Base-by-base conservation (phyloP, 768 basidiomycete genomes). In the Artomyces pyxidatus region DNA sequence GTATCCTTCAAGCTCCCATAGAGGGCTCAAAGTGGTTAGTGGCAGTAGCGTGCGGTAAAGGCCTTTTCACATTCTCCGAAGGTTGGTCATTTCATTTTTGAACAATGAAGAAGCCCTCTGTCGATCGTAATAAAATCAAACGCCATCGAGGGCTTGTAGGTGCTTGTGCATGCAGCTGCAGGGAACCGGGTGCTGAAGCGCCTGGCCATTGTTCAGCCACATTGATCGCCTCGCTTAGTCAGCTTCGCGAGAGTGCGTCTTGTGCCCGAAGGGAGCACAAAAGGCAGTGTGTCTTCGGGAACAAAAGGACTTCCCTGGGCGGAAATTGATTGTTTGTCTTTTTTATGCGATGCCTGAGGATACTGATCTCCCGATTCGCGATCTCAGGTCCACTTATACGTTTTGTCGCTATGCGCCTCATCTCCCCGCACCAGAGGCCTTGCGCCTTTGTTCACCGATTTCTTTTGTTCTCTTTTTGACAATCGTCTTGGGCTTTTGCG, bases 391-490 rank as follows among this genome's bases (percentile, higher is more conserved):
- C n/a, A n/a, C n/a, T n/a, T n/a, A n/a, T n/a, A n/a, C n/a, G n/a
- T n/a, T n/a, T n/a, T n/a, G n/a, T n/a, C n/a, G n/a, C n/a, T n/a
- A n/a, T n/a, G n/a, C n/a, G n/a, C n/a, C n/a, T n/a, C n/a, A n/a
- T n/a, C n/a, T n/a, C n/a, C n/a, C n/a, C n/a, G 27, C 22, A 44
- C 14, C 11, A 6, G 42, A 14, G 42, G 23, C 21, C n/a, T 14
- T 44, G 39, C 42, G 16, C n/a, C n/a, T n/a, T 44, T 17, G 43
- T 27, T 28, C 11, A 17, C 42, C 40, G 11, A 16, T 44, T 26
- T 27, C 45, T 46, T 46, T 46, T 46, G 45, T 46, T 46, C 45
- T 46, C 45, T 35, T 46, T 46, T 46, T 22, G 45, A 44, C 17
- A 26, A 19, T 29, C 30, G 23, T 17, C 17, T 35, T 35, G 17